These are phyloP conservation scores for Saturnispora sanitii DNA, from an alignment of 805 yeast genomes.

Conservation along the genomic window DNA sequence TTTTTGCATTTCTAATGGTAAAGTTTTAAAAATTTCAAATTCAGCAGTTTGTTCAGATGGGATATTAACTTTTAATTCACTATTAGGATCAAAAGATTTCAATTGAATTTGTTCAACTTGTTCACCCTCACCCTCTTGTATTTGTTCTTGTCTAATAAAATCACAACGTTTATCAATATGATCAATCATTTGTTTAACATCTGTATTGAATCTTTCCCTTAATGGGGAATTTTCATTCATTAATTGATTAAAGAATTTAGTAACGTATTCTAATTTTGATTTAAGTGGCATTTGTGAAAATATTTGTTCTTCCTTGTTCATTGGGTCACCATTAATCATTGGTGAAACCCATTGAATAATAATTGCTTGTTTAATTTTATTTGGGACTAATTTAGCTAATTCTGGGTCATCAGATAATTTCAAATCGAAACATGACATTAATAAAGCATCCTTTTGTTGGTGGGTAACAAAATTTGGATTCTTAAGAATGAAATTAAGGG, in stretches of 20 bases:
- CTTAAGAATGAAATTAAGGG: conserved; percentile 42
- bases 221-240: conserved; percentile 51
- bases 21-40: conserved; percentile 45
- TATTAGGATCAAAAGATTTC: conserved; percentile 76
- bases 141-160: conserved; percentile 46
- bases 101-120: conserved; percentile 78
- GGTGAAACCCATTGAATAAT: conserved; percentile 9
- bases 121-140: conserved; percentile 37
- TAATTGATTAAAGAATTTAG: conserved; percentile 51
- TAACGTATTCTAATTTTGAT: conserved; percentile 11
- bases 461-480: conserved; percentile 67
- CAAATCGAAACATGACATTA: conserved; percentile 86
- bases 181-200: conserved; percentile 59
- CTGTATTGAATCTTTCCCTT: conserved; percentile 55
- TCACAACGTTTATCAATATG: conserved; percentile 75
- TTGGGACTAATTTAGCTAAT: conserved; percentile 37
- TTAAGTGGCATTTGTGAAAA: conserved; percentile 13
- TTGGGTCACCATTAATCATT: conserved; percentile 6
- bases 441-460: conserved; percentile 81
- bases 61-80: conserved; percentile 59
- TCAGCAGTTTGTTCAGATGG: conserved; percentile 49
- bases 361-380: conserved; percentile 6
- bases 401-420: conserved; percentile 53
- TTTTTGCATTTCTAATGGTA: conserved; percentile 53
- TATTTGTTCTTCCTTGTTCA: conserved; percentile 5